Evolutionary conservation across 495 filamentous ascomycete species (phyloP).

Genomic region (Durotheca rogersii): DNA sequence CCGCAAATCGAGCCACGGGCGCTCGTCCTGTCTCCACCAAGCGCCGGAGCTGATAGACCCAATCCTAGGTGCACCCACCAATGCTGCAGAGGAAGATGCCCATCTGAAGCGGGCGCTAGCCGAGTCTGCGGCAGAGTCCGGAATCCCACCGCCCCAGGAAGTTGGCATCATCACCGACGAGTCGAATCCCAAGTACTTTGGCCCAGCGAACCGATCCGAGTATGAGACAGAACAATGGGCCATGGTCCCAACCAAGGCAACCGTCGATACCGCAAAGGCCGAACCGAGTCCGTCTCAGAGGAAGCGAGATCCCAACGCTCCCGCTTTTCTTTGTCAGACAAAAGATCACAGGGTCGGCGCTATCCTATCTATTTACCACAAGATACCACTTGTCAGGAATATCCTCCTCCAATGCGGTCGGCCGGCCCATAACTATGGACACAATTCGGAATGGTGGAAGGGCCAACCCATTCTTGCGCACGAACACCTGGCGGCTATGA

Average conservation of each 20-base stretch:
- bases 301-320: slow-evolving; percentile 57
- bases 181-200: slow-evolving; percentile 53
- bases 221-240: slow-evolving; percentile 78
- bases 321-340: slow-evolving; percentile 70
- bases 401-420: slow-evolving; percentile 60
- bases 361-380: slow-evolving; percentile 75
- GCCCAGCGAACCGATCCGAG: slow-evolving; percentile 67
- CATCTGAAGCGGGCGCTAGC: slow-evolving; percentile 53
- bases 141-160: slow-evolving; percentile 47
- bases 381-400: slow-evolving; percentile 79
- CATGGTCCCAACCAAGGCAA: slow-evolving; percentile 58
- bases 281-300: slow-evolving; percentile 51
- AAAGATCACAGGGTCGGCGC: slow-evolving; percentile 62
- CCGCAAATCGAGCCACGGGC: slow-evolving; percentile 36
- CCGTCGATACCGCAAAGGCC: slow-evolving; percentile 18
- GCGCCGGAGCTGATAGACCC: slow-evolving; percentile 22
- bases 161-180: slow-evolving; percentile 42
- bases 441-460: slow-evolving; percentile 81
- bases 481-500: slow-evolving; percentile 56
- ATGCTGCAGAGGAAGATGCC: slow-evolving; percentile 54
- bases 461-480: slow-evolving; percentile 63
- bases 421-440: slow-evolving; percentile 62
- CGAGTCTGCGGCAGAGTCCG: slow-evolving; percentile 36
- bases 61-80: slow-evolving; percentile 42
- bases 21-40: slow-evolving; percentile 17